A percentile compares a stretch with the other conserved stretches of the same genome.
Evolutionary conservation across 2,329 filamentous ascomycete species (phyloP).

Genomic region (Fusarium protoensiforme): DNA sequence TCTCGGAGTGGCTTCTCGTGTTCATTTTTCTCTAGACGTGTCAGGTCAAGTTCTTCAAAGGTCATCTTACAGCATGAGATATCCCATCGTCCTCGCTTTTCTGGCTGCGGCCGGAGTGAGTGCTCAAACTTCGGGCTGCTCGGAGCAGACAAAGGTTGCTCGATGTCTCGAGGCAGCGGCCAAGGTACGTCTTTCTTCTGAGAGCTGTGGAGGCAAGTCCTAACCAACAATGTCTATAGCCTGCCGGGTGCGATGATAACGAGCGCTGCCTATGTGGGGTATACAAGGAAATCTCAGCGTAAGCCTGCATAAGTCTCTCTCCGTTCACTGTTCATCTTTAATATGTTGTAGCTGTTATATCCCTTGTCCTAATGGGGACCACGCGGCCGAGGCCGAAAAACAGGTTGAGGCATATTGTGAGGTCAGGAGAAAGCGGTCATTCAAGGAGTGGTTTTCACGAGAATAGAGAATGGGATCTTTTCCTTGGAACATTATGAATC

Average conservation of each 20-base stretch:
- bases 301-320: background rate
- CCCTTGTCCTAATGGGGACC: conserved; percentile 2
- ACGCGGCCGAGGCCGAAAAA: background rate
- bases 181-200: background rate
- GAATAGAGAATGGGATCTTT: too few species aligned
- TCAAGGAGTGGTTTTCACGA: background rate
- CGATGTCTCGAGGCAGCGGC: conserved; percentile 17
- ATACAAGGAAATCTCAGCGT: conserved; percentile 18
- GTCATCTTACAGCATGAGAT: background rate
- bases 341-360: conserved; percentile 6
- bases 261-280: conserved; percentile 22
- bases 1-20: background rate
- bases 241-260: background rate
- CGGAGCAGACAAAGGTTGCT: background rate
- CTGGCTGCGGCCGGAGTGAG: background rate
- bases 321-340: background rate
- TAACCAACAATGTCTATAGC: background rate
- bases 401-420: conserved; percentile 17
- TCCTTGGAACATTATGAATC: background rate
- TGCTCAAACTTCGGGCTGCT: conserved; percentile 12
- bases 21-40: background rate
- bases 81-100: background rate
- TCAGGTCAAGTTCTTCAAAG: background rate
- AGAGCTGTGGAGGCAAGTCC: fast-evolving
- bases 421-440: background rate